These are phyloP conservation scores for Agaricus sinodeliciosus DNA, from an alignment of 768 basidiomycete species.

Conservation along the genomic window DNA sequence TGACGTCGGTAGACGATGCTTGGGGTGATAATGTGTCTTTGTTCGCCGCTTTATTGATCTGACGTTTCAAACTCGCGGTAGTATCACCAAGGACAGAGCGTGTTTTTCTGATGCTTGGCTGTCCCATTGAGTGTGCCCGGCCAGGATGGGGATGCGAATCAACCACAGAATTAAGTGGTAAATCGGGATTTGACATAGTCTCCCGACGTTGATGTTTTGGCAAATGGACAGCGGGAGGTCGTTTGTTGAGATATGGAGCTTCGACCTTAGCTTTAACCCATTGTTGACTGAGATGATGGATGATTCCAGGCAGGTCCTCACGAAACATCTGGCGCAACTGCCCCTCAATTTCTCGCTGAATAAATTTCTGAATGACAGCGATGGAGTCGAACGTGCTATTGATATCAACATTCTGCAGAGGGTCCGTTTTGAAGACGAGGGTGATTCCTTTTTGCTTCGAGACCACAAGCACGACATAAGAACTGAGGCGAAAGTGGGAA, in stretches of 20 bases:
- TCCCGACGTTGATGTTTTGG: constrained; percentile 29
- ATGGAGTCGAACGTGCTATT: constrained; percentile 98
- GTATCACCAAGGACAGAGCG: constrained; percentile 40
- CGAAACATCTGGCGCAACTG: constrained; percentile 98
- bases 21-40: constrained; percentile 15
- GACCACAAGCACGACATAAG: constrained; percentile 96
- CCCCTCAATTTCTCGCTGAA: constrained; percentile 95
- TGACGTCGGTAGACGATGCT: constrained; percentile 17
- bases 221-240: constrained; percentile 25
- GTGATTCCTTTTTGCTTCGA: constrained; percentile 98
- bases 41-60: constrained; percentile 15
- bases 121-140: constrained; percentile 20
- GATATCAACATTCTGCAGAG: constrained; percentile 95
- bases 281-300: constrained; percentile 90
- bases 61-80: constrained; percentile 23
- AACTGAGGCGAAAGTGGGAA: constrained; percentile 89
- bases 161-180: constrained; percentile 13
- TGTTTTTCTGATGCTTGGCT: constrained; percentile 20
- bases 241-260: constrained; percentile 73
- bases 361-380: constrained; percentile 95
- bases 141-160: constrained; percentile 17
- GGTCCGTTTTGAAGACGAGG: constrained; percentile 98
- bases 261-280: constrained; percentile 96
- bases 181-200: constrained; percentile 36
- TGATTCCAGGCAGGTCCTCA: constrained; percentile 94